Evolutionary conservation across 208 protist species (phyloP), one percentile per base, ranked within the genome.

Genomic region (Acanthamoeba castellanii): DNA sequence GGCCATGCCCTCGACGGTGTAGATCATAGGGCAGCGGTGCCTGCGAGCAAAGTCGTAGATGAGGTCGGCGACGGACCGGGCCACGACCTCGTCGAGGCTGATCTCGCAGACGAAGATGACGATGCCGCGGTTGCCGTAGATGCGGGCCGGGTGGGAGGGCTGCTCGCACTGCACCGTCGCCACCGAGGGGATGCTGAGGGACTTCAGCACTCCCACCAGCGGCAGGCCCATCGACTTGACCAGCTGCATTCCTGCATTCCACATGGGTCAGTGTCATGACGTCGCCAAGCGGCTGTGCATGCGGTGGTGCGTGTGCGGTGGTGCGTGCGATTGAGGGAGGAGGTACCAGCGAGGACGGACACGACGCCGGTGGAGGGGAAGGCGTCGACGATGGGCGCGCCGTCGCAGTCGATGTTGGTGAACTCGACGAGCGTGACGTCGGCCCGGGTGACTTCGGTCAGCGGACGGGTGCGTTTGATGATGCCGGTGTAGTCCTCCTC

Each of bases 101-200:
- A 64, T 61, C 52, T 88, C 81, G 52, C 81, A 88, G 18, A 88
- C 52, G 81, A 88, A 88, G 37, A 88, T 61, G 45, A 88, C 81
- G 81, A 88, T 52, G 52, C 81, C 20, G 16, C 81, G 81, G 47
- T 88, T 61, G 27, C 81, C 81, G 81, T 88, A 88, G 45, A 88
- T 22, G 20, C 81, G 37, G n/a, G 81, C 81, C 20, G 81, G 52
- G 81, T 88, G 81, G 22, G 81, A 52, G 13, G 81, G 81, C 52
- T 88, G 81, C 52, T 88, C 81, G 81, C 52, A 64, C 47, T 52
- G 42, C 13, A 88, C 47, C 2, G 81, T 61, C 25, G 47, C 42
- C 81, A 88, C 52, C 27, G 81, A 52, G 11, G 81, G 52, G 47
- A 88, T 64, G 47, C 42, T 34, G 14, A 42, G 20, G 8, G 81